Evolutionary conservation across 495 filamentous ascomycete species (phyloP).

Genomic region (Cercophora newfieldiana): DNA sequence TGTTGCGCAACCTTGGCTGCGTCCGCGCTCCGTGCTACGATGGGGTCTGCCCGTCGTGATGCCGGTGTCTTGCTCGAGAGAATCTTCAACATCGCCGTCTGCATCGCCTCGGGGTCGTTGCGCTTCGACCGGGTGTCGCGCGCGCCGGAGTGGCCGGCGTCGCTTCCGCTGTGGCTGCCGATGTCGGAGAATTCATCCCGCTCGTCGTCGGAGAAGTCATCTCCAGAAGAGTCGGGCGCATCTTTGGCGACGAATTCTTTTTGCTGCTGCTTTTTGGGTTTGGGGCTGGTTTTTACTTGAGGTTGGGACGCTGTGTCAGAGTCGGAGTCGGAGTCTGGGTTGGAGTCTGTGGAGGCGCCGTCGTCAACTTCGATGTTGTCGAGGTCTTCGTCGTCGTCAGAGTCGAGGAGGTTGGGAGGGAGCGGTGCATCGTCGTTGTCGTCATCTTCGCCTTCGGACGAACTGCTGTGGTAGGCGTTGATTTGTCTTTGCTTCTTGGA

Average conservation of each 20-base stretch:
- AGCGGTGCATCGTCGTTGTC: slow-evolving; percentile 55
- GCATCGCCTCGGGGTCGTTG: slow-evolving; percentile 88
- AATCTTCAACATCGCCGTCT: slow-evolving; percentile 88
- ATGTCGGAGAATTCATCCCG: slow-evolving; percentile 37
- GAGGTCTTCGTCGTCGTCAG: slow-evolving; percentile 61
- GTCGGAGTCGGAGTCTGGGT: slow-evolving; percentile 43
- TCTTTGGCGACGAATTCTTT: slow-evolving; percentile 34
- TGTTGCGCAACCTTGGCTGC: slow-evolving; percentile 66
- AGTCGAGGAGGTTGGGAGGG: slow-evolving; percentile 67
- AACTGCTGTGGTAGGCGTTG: slow-evolving; percentile 71
- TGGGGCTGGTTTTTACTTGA: slow-evolving; percentile 21
- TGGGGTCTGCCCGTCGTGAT: slow-evolving; percentile 78
- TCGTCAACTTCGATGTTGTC: slow-evolving; percentile 49
- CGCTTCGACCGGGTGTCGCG: slow-evolving; percentile 62
- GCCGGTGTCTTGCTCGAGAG: slow-evolving; percentile 80
- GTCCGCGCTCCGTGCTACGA: slow-evolving; percentile 73
- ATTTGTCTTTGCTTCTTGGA: slow-evolving; percentile 73
- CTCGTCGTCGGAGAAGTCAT: slow-evolving; percentile 34
- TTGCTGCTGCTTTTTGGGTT: slow-evolving; percentile 16
- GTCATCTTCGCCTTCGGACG: slow-evolving; percentile 49
- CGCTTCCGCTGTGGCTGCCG: slow-evolving; percentile 40
- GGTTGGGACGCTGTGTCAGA: slow-evolving; percentile 33
- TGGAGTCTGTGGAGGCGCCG: slow-evolving; percentile 37
- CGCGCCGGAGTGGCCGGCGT: slow-evolving; percentile 29
- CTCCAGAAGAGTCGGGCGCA: slow-evolving; percentile 31